Percentiles rank a stretch among this genome's conserved stretches.
Evolutionary conservation across 768 basidiomycete genomes (phyloP).

Genomic region (Mycena leptocephala): DNA sequence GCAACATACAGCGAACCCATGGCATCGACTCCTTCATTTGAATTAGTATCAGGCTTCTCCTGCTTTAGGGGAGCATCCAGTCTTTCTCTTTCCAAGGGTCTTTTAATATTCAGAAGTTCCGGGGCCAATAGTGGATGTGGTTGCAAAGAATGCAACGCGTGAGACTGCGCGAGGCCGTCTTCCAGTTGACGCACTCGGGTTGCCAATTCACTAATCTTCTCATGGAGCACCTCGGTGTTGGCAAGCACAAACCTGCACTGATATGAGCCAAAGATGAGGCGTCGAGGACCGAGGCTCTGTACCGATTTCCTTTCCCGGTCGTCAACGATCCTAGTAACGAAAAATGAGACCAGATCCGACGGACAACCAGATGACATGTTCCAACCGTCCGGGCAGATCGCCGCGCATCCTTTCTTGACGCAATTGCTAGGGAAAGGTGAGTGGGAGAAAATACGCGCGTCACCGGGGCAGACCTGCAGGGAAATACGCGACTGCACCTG

Average conservation of each 20-base stretch:
- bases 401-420: constrained; percentile 71
- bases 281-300: neutral
- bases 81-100: constrained; percentile 64
- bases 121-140: constrained; percentile 74
- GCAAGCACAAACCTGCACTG: constrained; percentile 75
- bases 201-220: constrained; percentile 76
- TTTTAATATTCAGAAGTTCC: constrained; percentile 76
- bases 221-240: constrained; percentile 79
- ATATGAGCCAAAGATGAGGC: neutral
- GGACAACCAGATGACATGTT: constrained; percentile 14
- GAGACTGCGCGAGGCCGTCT: constrained; percentile 72
- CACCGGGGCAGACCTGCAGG: constrained; percentile 65
- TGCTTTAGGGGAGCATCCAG: constrained; percentile 57
- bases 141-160: constrained; percentile 63
- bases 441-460: constrained; percentile 13
- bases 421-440: constrained; percentile 59
- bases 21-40: constrained; percentile 74
- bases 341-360: constrained; percentile 18
- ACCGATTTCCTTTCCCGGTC: constrained; percentile 84
- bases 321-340: constrained; percentile 72
- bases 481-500: constrained; percentile 78
- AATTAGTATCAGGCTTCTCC: constrained; percentile 67
- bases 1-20: constrained; percentile 73
- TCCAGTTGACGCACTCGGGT: constrained; percentile 79
- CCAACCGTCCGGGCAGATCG: constrained; percentile 79